Percentiles rank a stretch among this genome's conserved stretches.
These are phyloP conservation scores for Colletotrichum brevisporum DNA, from an alignment of 2,329 filamentous ascomycete genomes.

Conservation along the genomic window DNA sequence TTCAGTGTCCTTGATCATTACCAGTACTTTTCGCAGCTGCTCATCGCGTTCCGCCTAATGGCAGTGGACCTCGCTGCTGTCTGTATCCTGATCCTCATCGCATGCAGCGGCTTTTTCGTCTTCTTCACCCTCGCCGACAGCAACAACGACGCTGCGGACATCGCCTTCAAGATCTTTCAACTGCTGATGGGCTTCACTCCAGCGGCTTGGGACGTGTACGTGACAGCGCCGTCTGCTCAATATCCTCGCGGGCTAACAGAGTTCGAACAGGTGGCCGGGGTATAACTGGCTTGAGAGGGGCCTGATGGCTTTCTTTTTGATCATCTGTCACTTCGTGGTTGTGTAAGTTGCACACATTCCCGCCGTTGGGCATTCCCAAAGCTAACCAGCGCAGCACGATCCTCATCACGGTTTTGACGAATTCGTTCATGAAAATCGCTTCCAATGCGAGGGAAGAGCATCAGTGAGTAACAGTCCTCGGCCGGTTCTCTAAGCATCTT, in stretches of 20 bases:
- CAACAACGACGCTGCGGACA: constrained; percentile 77
- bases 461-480: constrained; percentile 59
- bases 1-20: constrained; percentile 96
- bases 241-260: not conserved
- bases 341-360: constrained; percentile 65
- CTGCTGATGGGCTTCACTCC: constrained; percentile 97
- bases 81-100: constrained; percentile 85
- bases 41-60: constrained; percentile 96
- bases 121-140: constrained; percentile 89
- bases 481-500: not conserved
- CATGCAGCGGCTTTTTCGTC: constrained; percentile 95
- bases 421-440: constrained; percentile 95
- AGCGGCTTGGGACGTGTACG: constrained; percentile 90
- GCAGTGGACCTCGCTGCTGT: constrained; percentile 89
- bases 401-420: constrained; percentile 93
- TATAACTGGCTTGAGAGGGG: constrained; percentile 85
- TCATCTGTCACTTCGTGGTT: constrained; percentile 95
- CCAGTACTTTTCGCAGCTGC: constrained; percentile 93
- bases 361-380: not conserved
- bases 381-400: constrained; percentile 73
- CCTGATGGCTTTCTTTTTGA: constrained; percentile 85
- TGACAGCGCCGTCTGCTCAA: constrained; percentile 36
- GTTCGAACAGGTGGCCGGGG: constrained; percentile 69
- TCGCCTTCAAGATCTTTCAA: constrained; percentile 94
- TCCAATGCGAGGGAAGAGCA: constrained; percentile 95